Evolutionary conservation across 2,329 filamentous ascomycete species (phyloP), one percentile per base, ranked within the genome.

Genomic region (Colletotrichum gloeosporioides): DNA sequence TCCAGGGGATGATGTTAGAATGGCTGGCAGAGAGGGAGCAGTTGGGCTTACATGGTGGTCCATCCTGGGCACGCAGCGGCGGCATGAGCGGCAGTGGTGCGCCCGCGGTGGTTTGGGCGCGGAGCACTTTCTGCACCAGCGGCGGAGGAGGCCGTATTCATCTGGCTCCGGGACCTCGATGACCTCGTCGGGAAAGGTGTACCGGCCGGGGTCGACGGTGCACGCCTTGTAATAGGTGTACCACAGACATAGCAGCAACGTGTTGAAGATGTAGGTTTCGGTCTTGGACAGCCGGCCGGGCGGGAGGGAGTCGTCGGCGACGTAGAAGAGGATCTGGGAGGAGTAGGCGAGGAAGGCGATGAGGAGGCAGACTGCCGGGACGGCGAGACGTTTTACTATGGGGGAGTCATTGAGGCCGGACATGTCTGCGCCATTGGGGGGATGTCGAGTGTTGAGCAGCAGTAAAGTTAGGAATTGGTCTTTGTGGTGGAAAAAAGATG

Each of bases 11-110:
- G 94, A 53, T 53, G 39, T n/a, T 27, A 25, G 69, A 69, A n/a
- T 6, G 18, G 39, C 18, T 36, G 16, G 39, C 18, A 49, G n/a
- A 16, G n/a, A 15, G 8, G 69, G 10, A 27, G 36, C 4, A 27
- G 3, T 10, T 13, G 6, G 18, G 25, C 22, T 22, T 31, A 53
- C 70, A 18, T 62, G 68, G 29, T 70, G 68, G 34, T 70, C 68
- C 68, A 70, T 70, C 85, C 92, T 94, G 49, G 94, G 93, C 65
- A 96, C 91, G 84, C 94, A 96, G 80, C 93, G 91, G 78, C 88
- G 88, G 86, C 95, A 98, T 79, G 91, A 90, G 78, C 92, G 93
- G 86, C 95, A 98, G 87, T 98, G 95, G 87, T 97, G 95, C 2
- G 95, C 92, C 78, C 95, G 89, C 1, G 93, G 92, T 3, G 95